Base-by-base conservation (phyloP, 1,284 basidiomycete species). In the Cutaneotrichosporon mucoides region DNA sequence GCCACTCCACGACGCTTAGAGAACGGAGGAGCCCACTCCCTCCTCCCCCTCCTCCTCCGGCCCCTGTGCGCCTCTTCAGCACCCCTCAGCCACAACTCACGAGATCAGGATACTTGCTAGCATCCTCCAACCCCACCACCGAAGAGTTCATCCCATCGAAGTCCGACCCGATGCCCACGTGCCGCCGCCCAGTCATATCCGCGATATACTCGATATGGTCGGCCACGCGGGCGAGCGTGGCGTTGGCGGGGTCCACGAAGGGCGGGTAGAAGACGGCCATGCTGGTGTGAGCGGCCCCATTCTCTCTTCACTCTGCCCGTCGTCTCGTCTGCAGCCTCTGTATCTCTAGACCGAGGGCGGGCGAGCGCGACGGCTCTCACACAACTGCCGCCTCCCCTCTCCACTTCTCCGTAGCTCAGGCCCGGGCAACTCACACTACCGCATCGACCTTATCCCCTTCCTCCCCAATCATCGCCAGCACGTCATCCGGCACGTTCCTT, bases 131-230 rank as follows among this genome's bases (percentile, higher is more conserved):
- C 0, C 84, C 84, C 12, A 65, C 68, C 4, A 84, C 82, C 0
- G 77, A 76, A 7, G 59, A 59, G 0, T 43, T 68, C 62, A 90
- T 89, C 5, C 88, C 88, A 65, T 90, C 88, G 56, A 70, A 70
- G 52, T 70, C 69, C 0, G 66, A 67, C 3, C 57, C 63, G 8
- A 82, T 72, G 3, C 81, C 80, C 33, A 82, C 77, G 56, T 92
- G 86, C 67, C 77, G 72, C 82, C 86, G 48, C 88, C 89, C 35
- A 85, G 79, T 36, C n/a, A 88, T 73, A 12, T 77, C 80, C 0
- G 84, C 90, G 57, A 93, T 87, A 69, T 92, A 86, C 41, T 91
- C 89, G 40, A 92, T 81, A 65, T 93, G 92, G 71, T 92, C 84
- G 3, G 87, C 88, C 4, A 90, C 86, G 2, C 79, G 76, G 45